Percentiles rank a stretch among this genome's conserved stretches.
Conservation (phyloP, 2,329 filamentous ascomycete species). For the Ophiostoma fasciatum region DNA sequence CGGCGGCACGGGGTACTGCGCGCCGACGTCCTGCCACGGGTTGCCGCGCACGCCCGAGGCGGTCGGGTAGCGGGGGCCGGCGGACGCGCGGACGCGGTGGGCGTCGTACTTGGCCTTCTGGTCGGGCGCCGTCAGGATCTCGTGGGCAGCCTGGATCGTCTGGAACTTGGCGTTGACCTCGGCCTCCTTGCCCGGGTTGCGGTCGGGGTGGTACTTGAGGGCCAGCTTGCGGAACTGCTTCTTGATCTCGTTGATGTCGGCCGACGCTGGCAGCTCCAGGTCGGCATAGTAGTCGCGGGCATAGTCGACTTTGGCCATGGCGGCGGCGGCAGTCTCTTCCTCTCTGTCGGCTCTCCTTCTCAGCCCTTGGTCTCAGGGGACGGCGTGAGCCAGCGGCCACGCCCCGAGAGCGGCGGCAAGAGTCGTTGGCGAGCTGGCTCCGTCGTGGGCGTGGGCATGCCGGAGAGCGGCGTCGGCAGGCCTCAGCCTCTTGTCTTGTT, state of each 20-base stretch:
- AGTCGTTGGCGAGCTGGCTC: too few relatives aligned
- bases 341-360: too few relatives aligned
- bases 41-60: constrained; percentile 43
- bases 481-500: too few relatives aligned
- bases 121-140: constrained; percentile 45
- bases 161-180: constrained; percentile 75
- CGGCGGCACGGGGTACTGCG: constrained; percentile 34
- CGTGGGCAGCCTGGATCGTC: constrained; percentile 72
- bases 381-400: too few relatives aligned
- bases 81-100: constrained; percentile 19
- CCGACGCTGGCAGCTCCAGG: constrained; percentile 53
- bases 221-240: constrained; percentile 69
- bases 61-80: constrained; percentile 22
- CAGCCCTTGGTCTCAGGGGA: too few relatives aligned
- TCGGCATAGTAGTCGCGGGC: constrained; percentile 70
- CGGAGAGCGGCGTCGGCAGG: too few relatives aligned
- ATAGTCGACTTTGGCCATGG: constrained; percentile 54
- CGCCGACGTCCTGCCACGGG: constrained; percentile 35
- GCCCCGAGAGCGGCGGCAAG: too few relatives aligned
- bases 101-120: constrained; percentile 39
- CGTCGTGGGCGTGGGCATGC: too few relatives aligned
- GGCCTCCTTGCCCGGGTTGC: constrained; percentile 68
- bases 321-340: too few relatives aligned
- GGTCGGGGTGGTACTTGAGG: constrained; percentile 75
- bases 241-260: constrained; percentile 62